Conservation (phyloP, 106 monocot genomes). For the Dendrobium officinale region DNA sequence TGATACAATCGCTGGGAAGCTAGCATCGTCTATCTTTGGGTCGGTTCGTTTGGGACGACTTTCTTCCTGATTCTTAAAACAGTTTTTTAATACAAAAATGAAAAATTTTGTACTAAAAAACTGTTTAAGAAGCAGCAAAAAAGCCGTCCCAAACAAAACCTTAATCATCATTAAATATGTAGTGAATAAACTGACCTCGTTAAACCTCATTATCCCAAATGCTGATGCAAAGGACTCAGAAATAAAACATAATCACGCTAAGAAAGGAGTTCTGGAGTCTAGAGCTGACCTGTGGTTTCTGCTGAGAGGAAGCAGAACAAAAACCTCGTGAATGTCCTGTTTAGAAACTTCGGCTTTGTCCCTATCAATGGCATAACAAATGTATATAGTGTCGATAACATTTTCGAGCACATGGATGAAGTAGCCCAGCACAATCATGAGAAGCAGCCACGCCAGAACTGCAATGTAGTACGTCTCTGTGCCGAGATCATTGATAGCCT, state of each 20-base stretch:
- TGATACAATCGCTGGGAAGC: neutral
- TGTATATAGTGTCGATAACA: constrained; percentile 76
- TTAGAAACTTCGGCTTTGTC: constrained; percentile 83
- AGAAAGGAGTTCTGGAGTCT: constrained; percentile 21
- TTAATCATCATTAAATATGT: neutral
- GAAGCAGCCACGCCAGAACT: constrained; percentile 53
- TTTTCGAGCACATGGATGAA: constrained; percentile 81
- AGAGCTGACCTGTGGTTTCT: constrained; percentile 38
- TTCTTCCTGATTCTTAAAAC: no score
- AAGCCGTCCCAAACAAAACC: no score
- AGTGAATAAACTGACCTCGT: neutral
- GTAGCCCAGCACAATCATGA: constrained; percentile 60
- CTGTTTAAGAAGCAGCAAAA: no score
- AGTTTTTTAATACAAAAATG: no score
- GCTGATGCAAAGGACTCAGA: neutral
- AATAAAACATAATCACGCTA: constrained; percentile 26
- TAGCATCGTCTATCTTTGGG: no score
- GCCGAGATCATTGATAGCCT: constrained; percentile 35
- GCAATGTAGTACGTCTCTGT: constrained; percentile 45
- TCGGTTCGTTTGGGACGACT: no score
- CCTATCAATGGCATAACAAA: constrained; percentile 87
- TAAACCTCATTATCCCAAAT: neutral
- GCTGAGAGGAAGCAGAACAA: constrained; percentile 59
- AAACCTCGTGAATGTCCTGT: constrained; percentile 73
- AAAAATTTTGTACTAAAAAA: no score